These are phyloP conservation scores for Gomphus bonarii DNA, from an alignment of 1,284 basidiomycete species.

Conservation along the genomic window DNA sequence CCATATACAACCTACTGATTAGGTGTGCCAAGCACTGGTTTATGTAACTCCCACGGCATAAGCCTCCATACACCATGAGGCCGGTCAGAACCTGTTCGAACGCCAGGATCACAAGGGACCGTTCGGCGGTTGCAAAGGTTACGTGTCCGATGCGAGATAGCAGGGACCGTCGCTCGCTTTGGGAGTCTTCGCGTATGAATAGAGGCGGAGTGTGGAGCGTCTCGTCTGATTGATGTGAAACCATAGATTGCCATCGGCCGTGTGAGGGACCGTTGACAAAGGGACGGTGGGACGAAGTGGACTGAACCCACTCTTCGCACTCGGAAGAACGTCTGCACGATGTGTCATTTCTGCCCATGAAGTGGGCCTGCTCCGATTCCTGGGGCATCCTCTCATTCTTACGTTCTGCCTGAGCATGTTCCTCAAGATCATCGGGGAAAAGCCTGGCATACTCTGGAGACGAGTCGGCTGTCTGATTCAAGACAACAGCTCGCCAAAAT, in stretches of 20 bases:
- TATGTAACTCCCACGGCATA: conserved; percentile 64
- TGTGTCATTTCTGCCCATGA: conserved; percentile 20
- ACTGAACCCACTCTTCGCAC: conserved; percentile 23
- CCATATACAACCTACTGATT: conserved; percentile 57
- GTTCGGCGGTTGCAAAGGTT: conserved; percentile 46
- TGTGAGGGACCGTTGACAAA: conserved; percentile 30
- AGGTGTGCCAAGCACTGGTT: conserved; percentile 88
- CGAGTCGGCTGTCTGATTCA: conserved; percentile 29
- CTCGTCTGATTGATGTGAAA: conserved; percentile 48
- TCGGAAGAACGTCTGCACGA: conserved; percentile 14
- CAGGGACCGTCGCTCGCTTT: neutral
- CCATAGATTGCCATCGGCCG: conserved; percentile 19
- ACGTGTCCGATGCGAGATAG: conserved; percentile 28
- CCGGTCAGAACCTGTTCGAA: conserved; percentile 60
- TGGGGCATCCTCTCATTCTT: conserved; percentile 26
- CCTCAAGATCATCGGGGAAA: conserved; percentile 43
- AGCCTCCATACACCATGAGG: conserved; percentile 71
- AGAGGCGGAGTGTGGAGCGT: conserved; percentile 42
- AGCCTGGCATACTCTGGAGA: conserved; percentile 39
- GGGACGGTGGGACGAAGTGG: conserved; percentile 43
- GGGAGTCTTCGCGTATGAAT: conserved; percentile 14
- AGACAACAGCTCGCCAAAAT: conserved; percentile 47
- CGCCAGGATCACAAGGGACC: conserved; percentile 57
- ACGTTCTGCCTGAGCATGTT: conserved; percentile 22
- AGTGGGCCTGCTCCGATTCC: conserved; percentile 17